Evolutionary conservation across 2,329 filamentous ascomycete genomes (phyloP).

Genomic region (Calonectria pseudoreteaudii): DNA sequence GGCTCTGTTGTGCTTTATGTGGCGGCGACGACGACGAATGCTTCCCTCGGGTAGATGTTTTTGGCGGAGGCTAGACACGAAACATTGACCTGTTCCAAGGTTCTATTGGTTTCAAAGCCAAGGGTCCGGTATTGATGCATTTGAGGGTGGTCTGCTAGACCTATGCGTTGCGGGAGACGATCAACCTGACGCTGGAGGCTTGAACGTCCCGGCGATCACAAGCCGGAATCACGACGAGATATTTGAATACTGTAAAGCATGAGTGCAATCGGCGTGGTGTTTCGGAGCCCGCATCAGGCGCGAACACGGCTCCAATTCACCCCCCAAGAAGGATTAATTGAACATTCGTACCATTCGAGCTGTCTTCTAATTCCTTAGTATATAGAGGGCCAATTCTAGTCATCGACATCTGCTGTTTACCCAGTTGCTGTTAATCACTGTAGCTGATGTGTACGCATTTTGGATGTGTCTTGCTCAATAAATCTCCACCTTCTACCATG

Average conservation of each 20-base stretch:
- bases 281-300: neutral
- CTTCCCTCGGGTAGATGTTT: too few relatives aligned
- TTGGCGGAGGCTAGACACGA: too few relatives aligned
- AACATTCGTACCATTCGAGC: neutral
- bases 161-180: neutral
- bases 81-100: too few relatives aligned
- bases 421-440: neutral
- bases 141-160: neutral
- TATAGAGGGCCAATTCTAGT: neutral
- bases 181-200: neutral
- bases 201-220: neutral
- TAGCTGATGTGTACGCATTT: neutral
- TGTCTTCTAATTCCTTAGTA: neutral
- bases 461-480: neutral
- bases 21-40: too few relatives aligned
- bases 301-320: neutral
- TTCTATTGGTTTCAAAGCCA: too few relatives aligned
- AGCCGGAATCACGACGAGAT: neutral
- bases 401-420: neutral
- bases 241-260: neutral
- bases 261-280: neutral
- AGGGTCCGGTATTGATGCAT: too few relatives aligned
- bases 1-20: neutral
- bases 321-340: neutral
- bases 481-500: neutral